Evolutionary conservation across 1,284 basidiomycete genomes (phyloP), one percentile per base, ranked within the genome.

Genomic region (Pterulicium gracile): DNA sequence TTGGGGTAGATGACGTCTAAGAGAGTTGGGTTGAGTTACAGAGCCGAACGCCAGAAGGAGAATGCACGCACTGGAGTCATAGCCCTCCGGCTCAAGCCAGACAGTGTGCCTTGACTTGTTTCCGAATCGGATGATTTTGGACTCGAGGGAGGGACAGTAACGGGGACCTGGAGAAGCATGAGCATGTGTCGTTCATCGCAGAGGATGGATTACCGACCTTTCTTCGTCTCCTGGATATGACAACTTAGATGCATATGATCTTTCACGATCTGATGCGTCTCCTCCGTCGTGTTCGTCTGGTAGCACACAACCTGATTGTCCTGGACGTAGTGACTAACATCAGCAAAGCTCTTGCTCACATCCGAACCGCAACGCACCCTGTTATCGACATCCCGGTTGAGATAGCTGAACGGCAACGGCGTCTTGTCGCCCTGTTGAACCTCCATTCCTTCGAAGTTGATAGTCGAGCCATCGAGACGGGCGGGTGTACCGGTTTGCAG

Each of bases 31-130:
- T 21, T 43, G 22, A 44, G 22, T 36, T 18, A 46, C 34, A 10
- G 5, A 12, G 13, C n/a, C n/a, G 24, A 12, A 15, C n/a, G n/a
- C n/a, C n/a, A n/a, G n/a, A n/a, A n/a, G n/a, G n/a, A n/a, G 23
- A 24, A 19, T 22, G 14, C n/a, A 56, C 61, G 44, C 48, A 81
- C 86, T 80, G 3, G 88, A 88, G 51, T 89, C 85, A 50, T 88
- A 89, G 0, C 91, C 91, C 60, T 94, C 91, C 0, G 90, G 91
- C 57, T 95, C 91, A 3, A 95, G 69, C 90, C 90, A 94, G 23
- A 94, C 74, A 1, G 68, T 80, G 56, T 95, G 91, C 12, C 66
- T 66, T 2, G 68, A 61, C 60, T 88, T 90, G 48, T 86, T 65
- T 2, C 74, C 73, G 57, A 94, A 94, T 5, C 88, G 76, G 23